Percentiles rank a stretch among this genome's conserved stretches.
Conservation (phyloP, 495 filamentous ascomycete genomes). For the Neurospora cerealis region DNA sequence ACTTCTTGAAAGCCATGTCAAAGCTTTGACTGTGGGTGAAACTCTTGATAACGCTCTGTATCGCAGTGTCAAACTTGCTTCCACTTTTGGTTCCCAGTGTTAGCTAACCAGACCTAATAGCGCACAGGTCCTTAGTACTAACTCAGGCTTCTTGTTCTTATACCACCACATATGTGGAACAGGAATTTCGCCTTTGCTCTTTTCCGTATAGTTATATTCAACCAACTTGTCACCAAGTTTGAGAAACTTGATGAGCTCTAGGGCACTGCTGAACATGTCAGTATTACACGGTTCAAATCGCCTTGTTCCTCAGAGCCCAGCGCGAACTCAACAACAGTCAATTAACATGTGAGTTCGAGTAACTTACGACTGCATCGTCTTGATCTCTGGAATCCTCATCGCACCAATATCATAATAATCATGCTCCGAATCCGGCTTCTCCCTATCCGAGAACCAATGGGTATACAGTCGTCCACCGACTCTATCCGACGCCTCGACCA, state of each 20-base stretch:
- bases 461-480: constrained; percentile 25
- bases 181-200: not conserved
- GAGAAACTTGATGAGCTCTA: not conserved
- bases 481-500: constrained; percentile 21
- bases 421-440: constrained; percentile 6
- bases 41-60: not conserved
- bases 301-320: not conserved
- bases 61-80: not conserved
- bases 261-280: not conserved
- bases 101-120: not conserved
- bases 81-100: not conserved
- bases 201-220: not conserved
- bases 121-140: not conserved
- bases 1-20: not conserved
- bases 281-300: not conserved
- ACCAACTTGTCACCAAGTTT: not conserved
- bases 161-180: not conserved
- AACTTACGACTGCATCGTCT: constrained; percentile 12
- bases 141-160: not conserved
- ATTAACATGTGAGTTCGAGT: not conserved
- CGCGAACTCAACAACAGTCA: not conserved
- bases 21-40: not conserved
- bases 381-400: constrained; percentile 30
- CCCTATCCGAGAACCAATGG: constrained; percentile 13
- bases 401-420: constrained; percentile 37